These are phyloP conservation scores for Penicillium longicatenatum DNA, from an alignment of 495 filamentous ascomycete species.

Conservation along the genomic window DNA sequence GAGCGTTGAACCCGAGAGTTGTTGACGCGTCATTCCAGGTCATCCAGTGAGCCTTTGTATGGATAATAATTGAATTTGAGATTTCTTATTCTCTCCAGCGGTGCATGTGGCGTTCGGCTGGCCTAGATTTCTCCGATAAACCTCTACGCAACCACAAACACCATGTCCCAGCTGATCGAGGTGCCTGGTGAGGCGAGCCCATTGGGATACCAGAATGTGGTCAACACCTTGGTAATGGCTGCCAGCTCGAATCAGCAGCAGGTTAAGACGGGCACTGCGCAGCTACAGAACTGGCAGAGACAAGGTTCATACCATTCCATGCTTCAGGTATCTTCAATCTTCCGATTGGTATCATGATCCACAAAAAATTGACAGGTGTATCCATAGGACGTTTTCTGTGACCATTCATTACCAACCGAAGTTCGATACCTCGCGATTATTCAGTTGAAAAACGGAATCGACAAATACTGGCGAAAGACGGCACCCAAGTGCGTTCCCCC, in stretches of 20 bases:
- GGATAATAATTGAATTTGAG: background rate
- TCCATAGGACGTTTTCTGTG: slow-evolving; percentile 71
- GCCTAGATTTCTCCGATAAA: background rate
- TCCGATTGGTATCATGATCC: background rate
- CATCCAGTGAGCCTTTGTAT: slow-evolving; percentile 2
- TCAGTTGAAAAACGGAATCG: slow-evolving; percentile 92
- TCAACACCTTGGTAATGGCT: slow-evolving; percentile 69
- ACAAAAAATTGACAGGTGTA: slow-evolving; percentile 3
- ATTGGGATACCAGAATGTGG: slow-evolving; percentile 66
- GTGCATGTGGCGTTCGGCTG: background rate
- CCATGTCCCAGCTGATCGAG: slow-evolving; percentile 44
- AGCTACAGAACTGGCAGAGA: slow-evolving; percentile 85
- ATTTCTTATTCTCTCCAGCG: background rate
- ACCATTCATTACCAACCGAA: slow-evolving; percentile 70
- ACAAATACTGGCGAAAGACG: slow-evolving; percentile 86
- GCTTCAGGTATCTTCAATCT: slow-evolving; percentile 61
- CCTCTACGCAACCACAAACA: background rate
- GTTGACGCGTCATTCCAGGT: background rate
- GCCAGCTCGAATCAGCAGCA: slow-evolving; percentile 72
- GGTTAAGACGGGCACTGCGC: slow-evolving; percentile 76
- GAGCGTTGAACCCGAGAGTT: background rate
- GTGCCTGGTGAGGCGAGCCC: slow-evolving; percentile 62
- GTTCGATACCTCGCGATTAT: slow-evolving; percentile 89
- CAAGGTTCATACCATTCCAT: slow-evolving; percentile 72
- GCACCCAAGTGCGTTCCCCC: slow-evolving; percentile 54